These are phyloP conservation scores for Rhizopogon vinicolor DNA, from an alignment of 768 basidiomycete genomes.

Conservation along the genomic window DNA sequence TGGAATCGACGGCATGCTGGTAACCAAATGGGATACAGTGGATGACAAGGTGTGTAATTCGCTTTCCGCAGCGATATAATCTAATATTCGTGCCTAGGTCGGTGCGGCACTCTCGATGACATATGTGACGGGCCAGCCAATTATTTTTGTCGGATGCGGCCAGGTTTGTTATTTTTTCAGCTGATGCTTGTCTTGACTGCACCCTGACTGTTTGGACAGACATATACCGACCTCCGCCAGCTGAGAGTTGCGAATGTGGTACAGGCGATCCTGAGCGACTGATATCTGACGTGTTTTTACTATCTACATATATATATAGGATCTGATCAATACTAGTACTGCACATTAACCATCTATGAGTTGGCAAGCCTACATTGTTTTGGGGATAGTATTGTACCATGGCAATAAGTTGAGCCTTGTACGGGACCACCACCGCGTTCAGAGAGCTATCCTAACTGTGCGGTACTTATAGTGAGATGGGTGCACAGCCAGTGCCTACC, in stretches of 20 bases:
- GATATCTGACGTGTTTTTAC: conserved; percentile 1
- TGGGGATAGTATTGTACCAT: not conserved
- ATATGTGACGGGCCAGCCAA: conserved; percentile 97
- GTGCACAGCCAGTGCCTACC: too few species aligned
- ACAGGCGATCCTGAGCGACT: conserved; percentile 84
- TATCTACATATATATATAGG: not conserved
- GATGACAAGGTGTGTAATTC: conserved; percentile 75
- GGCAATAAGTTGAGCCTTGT: too few species aligned
- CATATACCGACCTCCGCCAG: conserved; percentile 94
- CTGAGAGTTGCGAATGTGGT: conserved; percentile 91
- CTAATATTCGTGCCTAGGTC: conserved; percentile 49
- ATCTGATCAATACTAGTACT: not conserved
- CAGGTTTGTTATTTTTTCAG: conserved; percentile 54
- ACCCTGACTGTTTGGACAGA: conserved; percentile 40
- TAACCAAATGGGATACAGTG: conserved; percentile 99
- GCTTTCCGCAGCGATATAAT: not conserved
- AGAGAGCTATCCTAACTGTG: too few species aligned
- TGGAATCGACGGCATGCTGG: conserved; percentile 96
- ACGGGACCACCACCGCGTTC: too few species aligned
- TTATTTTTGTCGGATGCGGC: conserved; percentile 96
- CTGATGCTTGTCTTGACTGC: too few species aligned
- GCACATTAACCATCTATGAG: not conserved
- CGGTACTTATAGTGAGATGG: too few species aligned
- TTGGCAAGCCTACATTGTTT: not conserved
- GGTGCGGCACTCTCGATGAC: conserved; percentile 99